Conservation (phyloP, 1,284 basidiomycete genomes). For the Sanghuangporus baumii region DNA sequence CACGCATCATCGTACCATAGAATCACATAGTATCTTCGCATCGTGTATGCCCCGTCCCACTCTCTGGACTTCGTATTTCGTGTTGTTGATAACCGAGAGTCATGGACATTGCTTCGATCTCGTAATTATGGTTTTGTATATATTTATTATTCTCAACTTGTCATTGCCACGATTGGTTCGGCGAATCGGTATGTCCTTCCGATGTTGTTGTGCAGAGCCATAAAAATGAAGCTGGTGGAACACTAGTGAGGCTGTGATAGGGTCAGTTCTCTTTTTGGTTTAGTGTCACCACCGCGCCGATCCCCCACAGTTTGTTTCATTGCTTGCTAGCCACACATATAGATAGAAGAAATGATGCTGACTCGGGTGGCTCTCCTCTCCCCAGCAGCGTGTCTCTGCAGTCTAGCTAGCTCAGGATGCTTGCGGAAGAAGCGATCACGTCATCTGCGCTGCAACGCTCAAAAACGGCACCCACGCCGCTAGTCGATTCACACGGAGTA, state of each 20-base stretch:
- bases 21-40: background rate
- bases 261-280: background rate
- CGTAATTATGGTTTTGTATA: background rate
- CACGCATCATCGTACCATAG: background rate
- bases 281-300: background rate
- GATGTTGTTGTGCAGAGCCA: background rate
- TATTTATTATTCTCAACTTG: background rate
- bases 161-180: background rate
- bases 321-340: background rate
- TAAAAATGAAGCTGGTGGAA: background rate
- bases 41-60: background rate
- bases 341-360: background rate
- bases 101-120: background rate
- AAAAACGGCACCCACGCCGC: slow-evolving; percentile 14
- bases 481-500: slow-evolving; percentile 1
- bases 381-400: background rate
- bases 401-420: background rate
- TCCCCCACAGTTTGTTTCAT: background rate
- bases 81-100: background rate
- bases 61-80: background rate
- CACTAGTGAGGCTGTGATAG: background rate
- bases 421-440: background rate
- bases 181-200: background rate
- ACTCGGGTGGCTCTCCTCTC: background rate
- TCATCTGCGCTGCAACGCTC: slow-evolving; percentile 9